Evolutionary conservation across 345 rosid genomes (phyloP).

Genomic region (Populus davidiana): DNA sequence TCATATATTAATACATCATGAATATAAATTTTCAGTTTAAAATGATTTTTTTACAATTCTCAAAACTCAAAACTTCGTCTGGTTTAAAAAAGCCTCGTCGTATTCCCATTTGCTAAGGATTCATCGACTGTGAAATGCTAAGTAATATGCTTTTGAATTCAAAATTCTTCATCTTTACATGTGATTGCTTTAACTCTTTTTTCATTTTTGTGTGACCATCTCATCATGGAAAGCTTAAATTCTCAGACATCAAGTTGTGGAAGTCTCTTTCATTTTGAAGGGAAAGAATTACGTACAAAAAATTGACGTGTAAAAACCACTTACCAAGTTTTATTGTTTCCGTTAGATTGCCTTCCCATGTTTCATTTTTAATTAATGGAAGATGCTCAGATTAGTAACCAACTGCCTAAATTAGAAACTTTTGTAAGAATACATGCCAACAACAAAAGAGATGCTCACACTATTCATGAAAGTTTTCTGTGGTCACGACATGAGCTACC

Average conservation of each 20-base stretch:
- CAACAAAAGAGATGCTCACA: neutral
- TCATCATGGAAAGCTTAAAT: slow-evolving; percentile 25
- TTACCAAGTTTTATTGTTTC: neutral
- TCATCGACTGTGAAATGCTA: neutral
- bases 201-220: slow-evolving; percentile 10
- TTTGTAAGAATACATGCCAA: neutral
- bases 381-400: neutral
- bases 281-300: neutral
- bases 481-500: neutral
- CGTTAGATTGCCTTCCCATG: slow-evolving; percentile 12
- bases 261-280: slow-evolving; percentile 27
- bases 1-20: no score
- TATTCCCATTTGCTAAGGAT: neutral
- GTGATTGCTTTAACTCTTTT: neutral
- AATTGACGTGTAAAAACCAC: neutral
- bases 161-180: neutral
- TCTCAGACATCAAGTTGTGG: slow-evolving; percentile 25
- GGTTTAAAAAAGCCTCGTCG: neutral
- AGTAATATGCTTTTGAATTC: neutral
- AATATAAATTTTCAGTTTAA: no score
- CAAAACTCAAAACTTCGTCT: neutral
- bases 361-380: slow-evolving; percentile 8
- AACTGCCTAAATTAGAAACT: neutral
- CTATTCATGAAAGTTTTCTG: neutral
- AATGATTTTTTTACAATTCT: neutral